These are phyloP conservation scores for Ampelocalamus luodianensis DNA, from an alignment of 176 grass and related monocot genomes.

Conservation along the genomic window DNA sequence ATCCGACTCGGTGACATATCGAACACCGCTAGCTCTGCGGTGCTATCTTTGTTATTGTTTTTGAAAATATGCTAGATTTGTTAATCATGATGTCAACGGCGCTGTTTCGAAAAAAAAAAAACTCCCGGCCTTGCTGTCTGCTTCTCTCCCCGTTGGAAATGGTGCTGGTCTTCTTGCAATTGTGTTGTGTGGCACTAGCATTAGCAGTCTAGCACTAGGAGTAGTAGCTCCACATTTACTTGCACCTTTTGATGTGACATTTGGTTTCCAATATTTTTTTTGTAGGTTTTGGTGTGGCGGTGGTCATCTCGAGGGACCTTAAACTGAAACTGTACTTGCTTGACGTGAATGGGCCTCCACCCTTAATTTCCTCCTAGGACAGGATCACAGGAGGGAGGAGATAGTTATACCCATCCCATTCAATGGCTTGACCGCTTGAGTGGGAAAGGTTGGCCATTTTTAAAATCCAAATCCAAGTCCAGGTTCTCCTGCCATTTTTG, in stretches of 20 bases:
- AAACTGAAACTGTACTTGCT: conserved; percentile 57
- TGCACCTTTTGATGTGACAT: conserved; percentile 64
- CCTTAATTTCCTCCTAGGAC: conserved; percentile 47
- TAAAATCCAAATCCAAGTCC: conserved; percentile 52
- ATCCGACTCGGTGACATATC: no score
- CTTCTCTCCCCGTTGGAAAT: conserved; percentile 42
- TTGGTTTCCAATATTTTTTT: conserved; percentile 42
- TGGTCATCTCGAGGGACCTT: conserved; percentile 48
- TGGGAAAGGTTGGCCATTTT: conserved; percentile 41
- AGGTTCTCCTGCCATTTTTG: conserved; percentile 16
- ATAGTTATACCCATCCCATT: conserved; percentile 52
- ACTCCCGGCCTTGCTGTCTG: background rate
- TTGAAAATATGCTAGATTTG: no score
- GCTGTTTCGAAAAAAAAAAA: accelerated
- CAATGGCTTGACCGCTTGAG: conserved; percentile 44
- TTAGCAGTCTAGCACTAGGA: background rate
- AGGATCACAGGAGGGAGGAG: conserved; percentile 29
- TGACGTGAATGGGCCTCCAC: conserved; percentile 47
- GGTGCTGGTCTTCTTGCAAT: conserved; percentile 55
- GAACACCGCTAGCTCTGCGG: no score
- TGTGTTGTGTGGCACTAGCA: conserved; percentile 14
- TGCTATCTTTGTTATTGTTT: no score
- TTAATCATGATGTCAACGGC: no score
- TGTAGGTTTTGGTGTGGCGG: background rate
- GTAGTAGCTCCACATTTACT: conserved; percentile 32